Percentiles rank a stretch among this genome's conserved stretches.
These are phyloP conservation scores for Colletotrichum camelliae DNA, from an alignment of 2,329 filamentous ascomycete species.

Conservation along the genomic window DNA sequence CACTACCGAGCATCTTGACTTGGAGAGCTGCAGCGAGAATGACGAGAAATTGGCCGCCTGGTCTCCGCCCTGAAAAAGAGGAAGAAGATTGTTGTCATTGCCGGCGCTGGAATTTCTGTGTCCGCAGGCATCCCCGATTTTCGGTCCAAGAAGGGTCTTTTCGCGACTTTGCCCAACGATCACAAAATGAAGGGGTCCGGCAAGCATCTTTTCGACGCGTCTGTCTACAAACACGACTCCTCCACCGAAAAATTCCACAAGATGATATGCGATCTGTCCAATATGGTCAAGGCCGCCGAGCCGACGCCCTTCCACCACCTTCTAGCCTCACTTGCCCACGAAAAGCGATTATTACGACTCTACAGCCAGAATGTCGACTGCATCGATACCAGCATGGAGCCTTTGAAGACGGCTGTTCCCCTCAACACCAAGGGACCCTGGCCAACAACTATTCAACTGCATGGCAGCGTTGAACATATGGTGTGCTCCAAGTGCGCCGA, in stretches of 20 bases:
- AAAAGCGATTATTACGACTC: slow-evolving; percentile 85
- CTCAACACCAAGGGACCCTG: slow-evolving; percentile 85
- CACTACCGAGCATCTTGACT: slow-evolving; percentile 82
- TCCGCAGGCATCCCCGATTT: slow-evolving; percentile 98
- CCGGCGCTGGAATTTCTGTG: slow-evolving; percentile 95
- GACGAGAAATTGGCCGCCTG: slow-evolving; percentile 70
- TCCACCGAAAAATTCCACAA: slow-evolving; percentile 92
- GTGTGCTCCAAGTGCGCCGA: slow-evolving; percentile 91
- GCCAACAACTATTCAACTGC: slow-evolving; percentile 92
- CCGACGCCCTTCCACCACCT: slow-evolving; percentile 94
- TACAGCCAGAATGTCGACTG: slow-evolving; percentile 98
- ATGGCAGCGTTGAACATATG: slow-evolving; percentile 95
- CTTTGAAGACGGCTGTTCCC: slow-evolving; percentile 81
- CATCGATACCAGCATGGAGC: slow-evolving; percentile 83
- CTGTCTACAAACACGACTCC: slow-evolving; percentile 91
- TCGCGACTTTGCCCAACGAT: slow-evolving; percentile 82
- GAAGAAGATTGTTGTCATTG: slow-evolving; percentile 96
- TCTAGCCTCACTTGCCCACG: slow-evolving; percentile 85
- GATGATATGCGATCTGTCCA: slow-evolving; percentile 90
- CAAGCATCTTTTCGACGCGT: slow-evolving; percentile 95
- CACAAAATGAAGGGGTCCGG: slow-evolving; percentile 93
- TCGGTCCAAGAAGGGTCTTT: slow-evolving; percentile 87
- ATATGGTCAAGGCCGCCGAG: slow-evolving; percentile 75
- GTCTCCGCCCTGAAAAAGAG: slow-evolving; percentile 81
- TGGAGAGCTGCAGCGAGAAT: slow-evolving; percentile 56